Base-by-base conservation (phyloP, 225 moss, liverwort and hornwort species). In the Antitrichia curtipendula region DNA sequence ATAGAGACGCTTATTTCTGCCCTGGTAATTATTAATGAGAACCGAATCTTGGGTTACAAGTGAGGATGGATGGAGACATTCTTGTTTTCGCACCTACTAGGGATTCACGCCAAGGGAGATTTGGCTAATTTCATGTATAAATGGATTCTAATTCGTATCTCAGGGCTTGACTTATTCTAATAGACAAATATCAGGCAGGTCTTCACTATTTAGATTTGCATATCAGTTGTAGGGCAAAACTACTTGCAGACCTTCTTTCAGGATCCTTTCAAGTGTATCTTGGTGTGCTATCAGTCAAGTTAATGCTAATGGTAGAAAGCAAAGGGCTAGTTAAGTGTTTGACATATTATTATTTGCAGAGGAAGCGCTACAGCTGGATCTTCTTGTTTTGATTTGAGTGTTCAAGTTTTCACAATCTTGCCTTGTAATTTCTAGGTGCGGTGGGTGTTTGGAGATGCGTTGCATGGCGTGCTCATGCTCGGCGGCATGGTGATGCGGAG, bases 361-460 rank as follows among this genome's bases (percentile, higher is more conserved):
- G 60, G 77, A 73, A 63, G 20, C 72, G 20, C 38, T 50, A 8
- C 31, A 56, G 52, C 45, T 82, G 61, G 21, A 68, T 61, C 76
- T 70, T 75, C 47, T 85, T 47, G 62, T 59, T 50, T 64, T 83
- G 72, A 57, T 13, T 7, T 82, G 13, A 59, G 34, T 52, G 41
- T 32, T 31, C 6, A 56, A 62, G 86, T 86, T 86, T 43, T 91
- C 75, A 84, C 43, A 29, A 32, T 25, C 59, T 23, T 32, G 32
- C 40, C n/a, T 38, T 87, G 58, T 24, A 5, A 73, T 81, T 23
- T 28, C 32, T 82, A 93, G 93, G 87, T 80, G 87, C 86, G 58
- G 87, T 82, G 49, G 90, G 91, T 63, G 76, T 91, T 56, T 90
- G 93, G 93, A 90, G 87, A 83, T 91, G 88, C 86, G 3, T 91